Conservation (phyloP, 257 asterid genomes). For the Scutellaria barbata region DNA sequence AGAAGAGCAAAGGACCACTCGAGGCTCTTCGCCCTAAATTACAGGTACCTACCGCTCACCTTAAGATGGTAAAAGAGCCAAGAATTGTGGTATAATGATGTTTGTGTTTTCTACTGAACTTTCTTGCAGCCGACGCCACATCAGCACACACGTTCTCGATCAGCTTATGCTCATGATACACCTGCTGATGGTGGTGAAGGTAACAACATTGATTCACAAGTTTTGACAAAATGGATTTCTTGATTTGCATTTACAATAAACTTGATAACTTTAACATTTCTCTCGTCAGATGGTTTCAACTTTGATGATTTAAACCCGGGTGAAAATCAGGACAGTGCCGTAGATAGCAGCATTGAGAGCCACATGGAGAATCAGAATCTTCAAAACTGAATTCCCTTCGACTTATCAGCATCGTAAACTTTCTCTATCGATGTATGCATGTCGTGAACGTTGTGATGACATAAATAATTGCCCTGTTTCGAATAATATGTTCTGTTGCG, state of each 20-base stretch:
- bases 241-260: neutral
- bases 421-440: neutral
- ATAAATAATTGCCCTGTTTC: neutral
- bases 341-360: constrained; percentile 31
- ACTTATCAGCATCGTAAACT: neutral
- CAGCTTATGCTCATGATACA: constrained; percentile 52
- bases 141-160: constrained; percentile 64
- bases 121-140: constrained; percentile 71
- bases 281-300: constrained; percentile 33
- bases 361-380: constrained; percentile 18
- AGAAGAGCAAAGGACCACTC: constrained; percentile 73
- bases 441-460: neutral
- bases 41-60: constrained; percentile 50
- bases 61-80: neutral
- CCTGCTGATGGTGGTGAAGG: constrained; percentile 56
- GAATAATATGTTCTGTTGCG: neutral
- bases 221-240: neutral
- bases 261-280: neutral
- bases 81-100: neutral
- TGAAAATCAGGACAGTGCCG: constrained; percentile 25
- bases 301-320: constrained; percentile 20
- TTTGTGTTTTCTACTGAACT: neutral
- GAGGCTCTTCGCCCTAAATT: constrained; percentile 85
- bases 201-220: constrained; percentile 4
- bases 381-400: constrained; percentile 19